Evolutionary conservation across 768 basidiomycete genomes (phyloP).

Genomic region (Agaricus sinodeliciosus): DNA sequence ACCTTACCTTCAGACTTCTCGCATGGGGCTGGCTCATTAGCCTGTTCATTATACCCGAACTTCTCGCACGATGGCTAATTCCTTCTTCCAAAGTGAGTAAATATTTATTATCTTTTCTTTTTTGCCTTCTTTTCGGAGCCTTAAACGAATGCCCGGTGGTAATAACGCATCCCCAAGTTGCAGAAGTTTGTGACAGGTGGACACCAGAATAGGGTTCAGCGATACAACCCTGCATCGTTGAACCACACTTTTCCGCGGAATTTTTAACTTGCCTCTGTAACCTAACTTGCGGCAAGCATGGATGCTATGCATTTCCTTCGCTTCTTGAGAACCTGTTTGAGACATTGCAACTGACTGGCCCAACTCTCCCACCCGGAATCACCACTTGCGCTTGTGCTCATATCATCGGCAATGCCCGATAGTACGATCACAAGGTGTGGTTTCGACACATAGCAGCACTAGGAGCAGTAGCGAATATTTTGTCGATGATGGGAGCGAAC

Average conservation of each 20-base stretch:
- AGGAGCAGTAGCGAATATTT: constrained; percentile 77
- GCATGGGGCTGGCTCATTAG: constrained; percentile 97
- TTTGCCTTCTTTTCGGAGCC: neutral
- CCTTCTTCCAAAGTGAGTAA: constrained; percentile 55
- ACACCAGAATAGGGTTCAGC: too few species aligned
- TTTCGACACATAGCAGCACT: constrained; percentile 81
- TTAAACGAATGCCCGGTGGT: neutral
- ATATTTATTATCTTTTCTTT: neutral
- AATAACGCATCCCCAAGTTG: too few species aligned
- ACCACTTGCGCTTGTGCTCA: neutral
- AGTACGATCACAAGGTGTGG: constrained; percentile 72
- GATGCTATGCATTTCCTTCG: neutral
- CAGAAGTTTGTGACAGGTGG: too few species aligned
- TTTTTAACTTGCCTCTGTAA: too few species aligned
- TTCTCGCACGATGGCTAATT: constrained; percentile 53
- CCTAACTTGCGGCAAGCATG: neutral
- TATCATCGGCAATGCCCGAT: neutral
- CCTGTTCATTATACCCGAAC: constrained; percentile 84
- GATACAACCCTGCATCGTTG: too few species aligned
- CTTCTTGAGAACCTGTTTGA: neutral
- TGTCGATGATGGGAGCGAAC: constrained; percentile 90
- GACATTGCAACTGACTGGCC: too few species aligned
- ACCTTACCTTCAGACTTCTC: constrained; percentile 78
- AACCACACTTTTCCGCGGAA: too few species aligned
- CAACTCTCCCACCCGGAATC: neutral